Evolutionary conservation across 2,329 filamentous ascomycete species (phyloP), one percentile per base, ranked within the genome.

Genomic region (Geoglossum cookeanum): DNA sequence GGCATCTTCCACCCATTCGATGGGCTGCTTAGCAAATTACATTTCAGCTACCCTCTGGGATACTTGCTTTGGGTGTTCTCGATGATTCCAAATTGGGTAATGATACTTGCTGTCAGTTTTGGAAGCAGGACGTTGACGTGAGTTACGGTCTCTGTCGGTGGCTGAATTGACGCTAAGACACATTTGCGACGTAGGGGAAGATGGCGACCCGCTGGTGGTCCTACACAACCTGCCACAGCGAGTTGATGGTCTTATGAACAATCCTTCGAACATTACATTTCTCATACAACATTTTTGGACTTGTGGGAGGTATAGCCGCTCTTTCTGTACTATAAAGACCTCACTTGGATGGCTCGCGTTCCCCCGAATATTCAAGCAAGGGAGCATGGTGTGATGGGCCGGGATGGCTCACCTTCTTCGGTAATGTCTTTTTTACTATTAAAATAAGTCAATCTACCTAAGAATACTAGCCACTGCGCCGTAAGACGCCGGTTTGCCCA

Each of bases 1-100:
- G 83, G 84, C 55, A 74, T 76, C 66, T 88, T 85, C 75, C 86
- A 91, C 69, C 86, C 86, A 60, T 84, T 88, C 66, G 78, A 87
- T 64, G 84, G 86, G 60, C 70, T 72, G 60, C 71, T 85, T 47
- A 80, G 79, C 59, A 70, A 85, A 72, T 75, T 78, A 61, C 76
- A 78, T 61, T 64, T 87, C 33, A 73, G 77, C 35, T 70, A 84
- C 56, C 83, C 84, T 44, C 69, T 84, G 48, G 86, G 77, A 58
- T 89, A 86, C 66, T 62, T 77, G 55, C 74, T 87, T 63, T 88
- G 80, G 78, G 74, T 65, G 33, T 75, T 83, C 64, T 71, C 74
- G 37, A 71, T 74, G 67, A 73, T 83, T 62, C 80, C 80, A 2
- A 80, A 75, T 63, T 91, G 86, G 86, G 70, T 80, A 57, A 81